These are phyloP conservation scores for Coemansia erecta DNA, from an alignment of 192 early-diverging fungal species.

Conservation along the genomic window DNA sequence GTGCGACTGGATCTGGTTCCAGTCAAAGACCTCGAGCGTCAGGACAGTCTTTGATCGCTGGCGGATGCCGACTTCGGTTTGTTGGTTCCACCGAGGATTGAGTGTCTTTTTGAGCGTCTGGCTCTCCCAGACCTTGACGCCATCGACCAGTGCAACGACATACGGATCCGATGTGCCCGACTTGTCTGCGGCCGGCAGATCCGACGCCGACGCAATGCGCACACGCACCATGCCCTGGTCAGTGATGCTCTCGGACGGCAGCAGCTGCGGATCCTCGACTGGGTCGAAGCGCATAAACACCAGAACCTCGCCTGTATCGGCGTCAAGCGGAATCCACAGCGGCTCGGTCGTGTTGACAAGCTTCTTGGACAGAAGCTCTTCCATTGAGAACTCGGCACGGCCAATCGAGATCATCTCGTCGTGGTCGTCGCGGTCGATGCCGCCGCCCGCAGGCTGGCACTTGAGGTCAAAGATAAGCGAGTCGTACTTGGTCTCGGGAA, in stretches of 20 bases:
- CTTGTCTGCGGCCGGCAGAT: constrained; percentile 69
- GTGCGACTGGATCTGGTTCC: constrained; percentile 70
- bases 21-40: constrained; percentile 70
- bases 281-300: constrained; percentile 52
- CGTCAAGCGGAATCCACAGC: constrained; percentile 53
- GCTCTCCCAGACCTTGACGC: constrained; percentile 66
- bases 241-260: constrained; percentile 50
- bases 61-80: constrained; percentile 59
- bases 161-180: constrained; percentile 74
- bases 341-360: constrained; percentile 48
- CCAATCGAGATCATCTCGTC: constrained; percentile 55
- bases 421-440: constrained; percentile 12
- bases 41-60: constrained; percentile 57
- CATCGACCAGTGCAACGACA: constrained; percentile 63
- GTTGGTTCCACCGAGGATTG: constrained; percentile 71
- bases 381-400: constrained; percentile 44
- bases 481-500: constrained; percentile 38
- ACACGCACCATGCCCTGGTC: constrained; percentile 67
- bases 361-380: constrained; percentile 44
- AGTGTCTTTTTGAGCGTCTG: constrained; percentile 70
- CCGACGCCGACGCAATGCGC: constrained; percentile 56
- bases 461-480: constrained; percentile 37
- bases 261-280: constrained; percentile 43
- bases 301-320: constrained; percentile 53
- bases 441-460: constrained; percentile 37